Percentiles rank a stretch among this genome's conserved stretches.
These are phyloP conservation scores for Citrus trifoliata DNA, from an alignment of 345 rosid species.

Conservation along the genomic window DNA sequence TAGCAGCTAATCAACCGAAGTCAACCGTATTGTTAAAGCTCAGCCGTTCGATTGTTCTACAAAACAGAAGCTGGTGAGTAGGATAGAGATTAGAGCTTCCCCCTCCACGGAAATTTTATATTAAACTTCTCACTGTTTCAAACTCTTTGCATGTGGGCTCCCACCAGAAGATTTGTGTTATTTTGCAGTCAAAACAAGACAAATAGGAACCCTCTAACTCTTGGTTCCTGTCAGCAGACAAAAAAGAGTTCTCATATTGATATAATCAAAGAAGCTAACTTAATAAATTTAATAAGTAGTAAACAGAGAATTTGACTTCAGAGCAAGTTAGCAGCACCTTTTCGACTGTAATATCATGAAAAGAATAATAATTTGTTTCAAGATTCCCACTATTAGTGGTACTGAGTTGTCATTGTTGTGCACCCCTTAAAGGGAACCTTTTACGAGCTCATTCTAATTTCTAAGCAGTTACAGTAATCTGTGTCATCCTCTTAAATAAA, in stretches of 20 bases:
- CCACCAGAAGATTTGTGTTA: constrained; percentile 12
- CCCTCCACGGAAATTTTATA: not conserved
- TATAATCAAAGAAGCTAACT: not conserved
- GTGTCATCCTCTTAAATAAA: constrained; percentile 5
- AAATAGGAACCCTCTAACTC: constrained; percentile 20
- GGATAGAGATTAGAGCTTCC: not conserved
- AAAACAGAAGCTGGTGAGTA: not conserved
- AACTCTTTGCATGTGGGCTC: constrained; percentile 5
- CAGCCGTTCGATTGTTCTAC: constrained; percentile 10
- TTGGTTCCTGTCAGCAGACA: not conserved
- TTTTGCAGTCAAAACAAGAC: constrained; percentile 10
- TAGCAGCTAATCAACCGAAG: constrained; percentile 3
- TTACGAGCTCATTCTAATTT: constrained; percentile 20
- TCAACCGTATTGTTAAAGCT: constrained; percentile 10
- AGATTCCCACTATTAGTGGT: constrained; percentile 8
- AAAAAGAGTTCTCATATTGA: not conserved
- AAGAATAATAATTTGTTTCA: not conserved
- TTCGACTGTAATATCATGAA: not conserved
- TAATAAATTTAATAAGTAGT: not conserved
- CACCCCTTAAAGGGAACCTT: constrained; percentile 15
- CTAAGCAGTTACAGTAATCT: constrained; percentile 19
- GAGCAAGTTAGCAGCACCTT: not conserved
- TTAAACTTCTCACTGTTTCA: not conserved
- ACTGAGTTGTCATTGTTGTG: constrained; percentile 30
- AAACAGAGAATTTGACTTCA: constrained; percentile 15